Conservation (phyloP, 2,329 filamentous ascomycete genomes). For the Fusarium tjaetaba region DNA sequence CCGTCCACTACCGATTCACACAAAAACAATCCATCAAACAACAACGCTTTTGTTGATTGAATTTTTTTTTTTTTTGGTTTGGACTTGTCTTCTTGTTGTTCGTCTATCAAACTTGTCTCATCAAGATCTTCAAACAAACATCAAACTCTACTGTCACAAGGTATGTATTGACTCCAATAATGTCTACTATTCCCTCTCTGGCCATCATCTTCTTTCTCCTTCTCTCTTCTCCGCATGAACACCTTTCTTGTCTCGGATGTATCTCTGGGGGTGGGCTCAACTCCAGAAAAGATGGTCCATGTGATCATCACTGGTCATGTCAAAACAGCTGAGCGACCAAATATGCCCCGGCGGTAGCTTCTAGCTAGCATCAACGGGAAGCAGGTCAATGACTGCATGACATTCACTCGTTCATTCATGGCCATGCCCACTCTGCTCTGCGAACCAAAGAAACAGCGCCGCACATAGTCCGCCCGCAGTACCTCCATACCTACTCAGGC, state of each 20-base stretch:
- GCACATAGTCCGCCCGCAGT: neutral
- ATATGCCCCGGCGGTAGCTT: conserved; percentile 27
- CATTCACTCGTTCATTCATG: conserved; percentile 33
- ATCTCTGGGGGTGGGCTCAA: conserved; percentile 35
- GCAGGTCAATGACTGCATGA: conserved; percentile 39
- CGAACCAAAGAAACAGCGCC: neutral
- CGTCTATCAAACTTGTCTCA: neutral
- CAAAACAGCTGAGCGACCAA: conserved; percentile 29
- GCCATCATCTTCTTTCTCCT: conserved; percentile 1
- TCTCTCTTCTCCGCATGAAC: conserved; percentile 18
- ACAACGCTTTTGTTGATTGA: conserved; percentile 15
- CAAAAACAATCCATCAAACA: conserved; percentile 34
- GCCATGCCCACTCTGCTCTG: conserved; percentile 11
- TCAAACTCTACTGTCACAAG: neutral
- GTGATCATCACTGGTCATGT: conserved; percentile 35
- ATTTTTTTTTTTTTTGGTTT: conserved; percentile 3
- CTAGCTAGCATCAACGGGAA: conserved; percentile 13
- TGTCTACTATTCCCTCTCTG: neutral
- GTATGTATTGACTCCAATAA: conserved; percentile 13
- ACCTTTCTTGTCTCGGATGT: conserved; percentile 26
- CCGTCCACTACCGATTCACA: conserved; percentile 34
- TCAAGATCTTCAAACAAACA: neutral
- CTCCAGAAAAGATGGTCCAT: conserved; percentile 34
- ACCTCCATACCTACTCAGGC: neutral
- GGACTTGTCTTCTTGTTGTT: neutral